These are phyloP conservation scores for Zygosaccharomyces rouxii DNA, from an alignment of 805 yeast species.

Conservation along the genomic window DNA sequence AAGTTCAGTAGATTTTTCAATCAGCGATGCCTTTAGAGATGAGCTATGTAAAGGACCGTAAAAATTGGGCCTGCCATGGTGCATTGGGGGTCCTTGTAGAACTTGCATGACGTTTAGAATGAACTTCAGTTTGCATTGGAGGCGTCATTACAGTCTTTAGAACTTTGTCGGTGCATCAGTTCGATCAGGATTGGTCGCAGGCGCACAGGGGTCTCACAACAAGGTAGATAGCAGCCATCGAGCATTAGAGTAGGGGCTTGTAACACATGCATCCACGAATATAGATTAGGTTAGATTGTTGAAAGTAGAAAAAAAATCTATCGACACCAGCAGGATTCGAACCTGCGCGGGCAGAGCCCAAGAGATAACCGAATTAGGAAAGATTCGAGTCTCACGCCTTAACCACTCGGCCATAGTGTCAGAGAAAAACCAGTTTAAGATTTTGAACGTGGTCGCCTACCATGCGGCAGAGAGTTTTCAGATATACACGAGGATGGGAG, in stretches of 20 bases:
- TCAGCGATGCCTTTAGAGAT: background rate
- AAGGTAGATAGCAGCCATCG: no score
- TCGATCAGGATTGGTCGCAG: no score
- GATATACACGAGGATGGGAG: background rate
- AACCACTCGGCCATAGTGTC: constrained; percentile 73
- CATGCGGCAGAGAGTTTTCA: background rate
- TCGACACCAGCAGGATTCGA: constrained; percentile 76
- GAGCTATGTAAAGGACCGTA: background rate
- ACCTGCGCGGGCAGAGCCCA: constrained; percentile 79
- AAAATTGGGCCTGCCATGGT: background rate
- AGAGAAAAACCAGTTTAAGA: background rate
- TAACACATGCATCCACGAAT: no score
- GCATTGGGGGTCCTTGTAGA: no score
- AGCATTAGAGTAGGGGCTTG: no score
- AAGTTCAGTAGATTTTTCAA: background rate
- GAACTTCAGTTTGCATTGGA: no score
- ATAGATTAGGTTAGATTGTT: no score
- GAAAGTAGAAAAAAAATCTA: constrained; percentile 39
- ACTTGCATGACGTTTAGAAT: no score
- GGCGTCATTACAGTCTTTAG: no score
- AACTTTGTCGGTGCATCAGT: no score
- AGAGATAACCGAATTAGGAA: constrained; percentile 40
- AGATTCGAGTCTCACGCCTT: constrained; percentile 70
- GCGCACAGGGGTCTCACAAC: no score
- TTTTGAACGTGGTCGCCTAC: background rate